Conservation (phyloP, 305 asterid species). For the Rubia tinctorum region DNA sequence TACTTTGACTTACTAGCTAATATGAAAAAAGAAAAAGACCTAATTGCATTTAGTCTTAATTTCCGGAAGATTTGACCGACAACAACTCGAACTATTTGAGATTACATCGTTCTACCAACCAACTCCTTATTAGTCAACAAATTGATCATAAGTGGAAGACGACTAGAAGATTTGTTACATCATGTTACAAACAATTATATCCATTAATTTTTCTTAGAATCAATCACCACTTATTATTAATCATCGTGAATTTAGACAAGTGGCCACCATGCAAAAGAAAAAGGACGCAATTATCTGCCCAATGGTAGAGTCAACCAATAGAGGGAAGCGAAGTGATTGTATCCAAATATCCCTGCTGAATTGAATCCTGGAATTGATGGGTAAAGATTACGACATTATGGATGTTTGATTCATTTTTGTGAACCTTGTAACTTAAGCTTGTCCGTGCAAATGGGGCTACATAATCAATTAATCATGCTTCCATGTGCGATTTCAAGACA, state of each 20-base stretch:
- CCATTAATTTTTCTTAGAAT: not conserved
- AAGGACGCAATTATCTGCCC: not conserved
- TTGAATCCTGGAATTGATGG: constrained; percentile 4
- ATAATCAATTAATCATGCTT: not conserved
- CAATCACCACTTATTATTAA: not conserved
- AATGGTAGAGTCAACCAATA: constrained; percentile 4
- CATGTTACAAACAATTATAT: not conserved
- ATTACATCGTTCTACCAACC: too few relatives aligned
- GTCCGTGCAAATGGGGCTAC: constrained; percentile 1
- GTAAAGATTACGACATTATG: constrained; percentile 6
- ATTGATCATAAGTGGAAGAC: constrained; percentile 1
- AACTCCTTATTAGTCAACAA: not conserved
- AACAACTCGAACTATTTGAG: not conserved
- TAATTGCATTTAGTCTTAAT: not conserved
- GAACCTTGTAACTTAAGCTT: not conserved
- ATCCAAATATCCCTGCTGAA: not conserved
- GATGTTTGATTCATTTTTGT: not conserved
- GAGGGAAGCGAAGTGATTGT: constrained; percentile 7
- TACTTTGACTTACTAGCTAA: not conserved
- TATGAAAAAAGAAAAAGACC: not conserved
- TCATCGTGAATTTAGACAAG: not conserved
- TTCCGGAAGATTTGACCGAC: not conserved
- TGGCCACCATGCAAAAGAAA: not conserved
- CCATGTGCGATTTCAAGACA: not conserved
- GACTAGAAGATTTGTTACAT: not conserved